phyloP scores from a whole-genome alignment of 2,329 filamentous ascomycete species.

The Hymenoscyphus infarciens region DNA sequence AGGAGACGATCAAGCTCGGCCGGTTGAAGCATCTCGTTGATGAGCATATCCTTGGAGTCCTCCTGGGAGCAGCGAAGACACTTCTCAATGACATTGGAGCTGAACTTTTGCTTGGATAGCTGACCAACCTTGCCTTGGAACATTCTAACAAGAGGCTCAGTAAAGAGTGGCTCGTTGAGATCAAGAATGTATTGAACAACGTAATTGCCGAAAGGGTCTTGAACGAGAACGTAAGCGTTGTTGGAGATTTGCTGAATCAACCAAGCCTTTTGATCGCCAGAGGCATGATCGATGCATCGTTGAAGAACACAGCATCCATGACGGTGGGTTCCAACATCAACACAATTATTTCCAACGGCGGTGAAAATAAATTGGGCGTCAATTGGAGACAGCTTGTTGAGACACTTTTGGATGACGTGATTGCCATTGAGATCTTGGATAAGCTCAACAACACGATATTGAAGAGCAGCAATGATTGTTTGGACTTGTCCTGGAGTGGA shows the following conservation, averaged over 20 bases:
- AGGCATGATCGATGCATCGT: conserved; percentile 95
- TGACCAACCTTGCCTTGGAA: conserved; percentile 71
- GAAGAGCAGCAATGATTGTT: conserved; percentile 81
- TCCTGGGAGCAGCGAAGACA: conserved; percentile 79
- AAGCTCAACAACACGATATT: conserved; percentile 81
- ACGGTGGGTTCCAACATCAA: conserved; percentile 91
- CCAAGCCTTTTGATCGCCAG: conserved; percentile 81
- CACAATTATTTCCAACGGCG: conserved; percentile 80
- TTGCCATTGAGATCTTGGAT: conserved; percentile 98
- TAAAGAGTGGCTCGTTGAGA: conserved; percentile 81
- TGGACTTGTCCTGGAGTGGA: conserved; percentile 79
- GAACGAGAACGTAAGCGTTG: conserved; percentile 83
- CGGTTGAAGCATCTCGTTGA: conserved; percentile 74
- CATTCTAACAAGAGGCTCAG: conserved; percentile 77
- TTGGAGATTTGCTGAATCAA: conserved; percentile 83
- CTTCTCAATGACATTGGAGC: conserved; percentile 98
- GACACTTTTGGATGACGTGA: conserved; percentile 97
- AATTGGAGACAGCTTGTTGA: conserved; percentile 82
- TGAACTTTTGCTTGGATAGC: conserved; percentile 95
- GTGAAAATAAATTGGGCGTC: conserved; percentile 97
- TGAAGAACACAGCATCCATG: conserved; percentile 98
- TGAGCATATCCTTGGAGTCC: conserved; percentile 72
- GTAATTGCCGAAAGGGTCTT: conserved; percentile 98
- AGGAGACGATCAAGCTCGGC: conserved; percentile 84
- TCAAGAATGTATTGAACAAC: conserved; percentile 99